Conservation (phyloP, 106 monocot species). For the Amphibolis antarctica region DNA sequence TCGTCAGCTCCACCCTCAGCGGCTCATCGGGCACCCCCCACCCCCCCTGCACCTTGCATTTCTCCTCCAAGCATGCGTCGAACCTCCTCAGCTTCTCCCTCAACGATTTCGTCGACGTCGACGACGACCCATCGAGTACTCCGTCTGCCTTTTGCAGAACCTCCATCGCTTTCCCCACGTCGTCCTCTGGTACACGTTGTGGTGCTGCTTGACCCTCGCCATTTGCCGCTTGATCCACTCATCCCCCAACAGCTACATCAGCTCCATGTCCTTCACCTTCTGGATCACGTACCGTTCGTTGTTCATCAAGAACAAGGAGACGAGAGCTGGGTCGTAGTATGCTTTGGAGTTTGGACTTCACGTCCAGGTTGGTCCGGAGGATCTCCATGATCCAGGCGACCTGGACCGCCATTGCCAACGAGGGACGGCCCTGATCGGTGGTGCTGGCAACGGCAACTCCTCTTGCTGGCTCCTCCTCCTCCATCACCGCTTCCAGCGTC, state of each 20-base stretch:
- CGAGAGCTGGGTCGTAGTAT: slow-evolving; percentile 2
- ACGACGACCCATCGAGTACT: too few relatives aligned
- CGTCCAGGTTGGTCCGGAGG: slow-evolving; percentile 3
- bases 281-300: slow-evolving; percentile 10
- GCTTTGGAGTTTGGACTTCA: neutral
- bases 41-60: slow-evolving; percentile 20
- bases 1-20: slow-evolving; percentile 30
- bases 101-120: neutral
- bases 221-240: slow-evolving; percentile 7
- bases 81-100: slow-evolving; percentile 18
- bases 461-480: slow-evolving; percentile 24
- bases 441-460: neutral
- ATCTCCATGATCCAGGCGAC: slow-evolving; percentile 13
- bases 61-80: slow-evolving; percentile 32
- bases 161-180: slow-evolving; percentile 8
- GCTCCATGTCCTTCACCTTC: slow-evolving; percentile 9
- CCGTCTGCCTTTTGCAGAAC: slow-evolving; percentile 2
- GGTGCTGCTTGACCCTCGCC: slow-evolving; percentile 1
- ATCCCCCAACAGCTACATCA: slow-evolving; percentile 8
- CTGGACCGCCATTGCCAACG: slow-evolving; percentile 2
- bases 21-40: slow-evolving; percentile 50
- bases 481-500: slow-evolving; percentile 69
- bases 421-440: neutral
- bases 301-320: slow-evolving; percentile 10
- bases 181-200: slow-evolving; percentile 4